Evolutionary conservation across 495 filamentous ascomycete species (phyloP), one percentile per base, ranked within the genome.

Genomic region (Penicillium mononematosum): DNA sequence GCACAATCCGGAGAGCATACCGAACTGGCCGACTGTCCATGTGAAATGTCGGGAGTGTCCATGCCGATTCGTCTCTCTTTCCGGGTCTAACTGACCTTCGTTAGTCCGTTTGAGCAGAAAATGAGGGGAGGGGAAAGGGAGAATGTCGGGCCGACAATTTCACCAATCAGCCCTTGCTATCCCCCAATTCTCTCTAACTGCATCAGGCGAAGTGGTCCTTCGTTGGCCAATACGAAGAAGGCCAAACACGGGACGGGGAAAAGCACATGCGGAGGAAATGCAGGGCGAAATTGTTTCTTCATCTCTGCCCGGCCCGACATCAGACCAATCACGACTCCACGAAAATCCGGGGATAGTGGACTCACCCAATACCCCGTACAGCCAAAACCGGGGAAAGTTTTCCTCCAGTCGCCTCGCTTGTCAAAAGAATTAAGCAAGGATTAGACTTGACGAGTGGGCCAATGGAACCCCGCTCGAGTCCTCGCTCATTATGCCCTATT

Each of bases 91-190:
- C 44, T 17, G 24, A 46, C 24, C 7, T 14, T 2, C 24, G 44
- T 45, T 45, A 31, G 45, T 27, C 12, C 25, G 9, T 25, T 25
- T 4, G 3, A 19, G 14, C 12, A 8, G 7, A 36, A 39, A 39
- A 47, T 38, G 19, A 36, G 34, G 42, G 44, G 42, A 44, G 44
- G 12, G 17, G 36, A 36, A 45, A 5, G 17, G 17, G 16, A 4
- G 36, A 17, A 47, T 29, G 44, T 55, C 53, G 53, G 53, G 20
- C 53, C 53, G 53, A 55, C 44, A n/a, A n/a, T 5, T 3, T 25
- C 22, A 16, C 53, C 53, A 55, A 47, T 55, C 22, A 46, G 4
- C 2, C 11, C 0, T 1, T 20, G 14, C 1, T 19, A 11, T 36
- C 6, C 16, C 50, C n/a, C 10, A 1, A 0, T 5, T 7, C 4